These are phyloP conservation scores for Aspergillus pseudoviridinutans DNA, from an alignment of 2,329 filamentous ascomycete species.

Conservation along the genomic window DNA sequence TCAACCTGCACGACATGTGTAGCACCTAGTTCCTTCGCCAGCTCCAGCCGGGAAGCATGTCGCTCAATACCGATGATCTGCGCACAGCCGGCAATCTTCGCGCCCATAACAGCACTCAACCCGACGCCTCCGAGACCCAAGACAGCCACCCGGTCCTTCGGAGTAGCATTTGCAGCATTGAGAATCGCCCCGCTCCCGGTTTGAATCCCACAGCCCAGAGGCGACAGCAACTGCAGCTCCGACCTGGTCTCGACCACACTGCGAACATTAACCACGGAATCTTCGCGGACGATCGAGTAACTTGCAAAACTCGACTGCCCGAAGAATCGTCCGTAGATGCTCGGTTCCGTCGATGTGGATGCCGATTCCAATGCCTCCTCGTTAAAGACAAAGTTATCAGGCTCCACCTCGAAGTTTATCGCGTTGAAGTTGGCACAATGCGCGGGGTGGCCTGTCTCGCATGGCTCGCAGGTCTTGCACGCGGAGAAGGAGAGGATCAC, in stretches of 20 bases:
- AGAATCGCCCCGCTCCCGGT: slow-evolving; percentile 43
- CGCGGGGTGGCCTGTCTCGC: slow-evolving; percentile 43
- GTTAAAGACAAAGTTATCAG: slow-evolving; percentile 6
- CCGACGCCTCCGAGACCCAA: slow-evolving; percentile 48
- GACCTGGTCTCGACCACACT: slow-evolving; percentile 28
- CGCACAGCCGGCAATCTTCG: slow-evolving; percentile 40
- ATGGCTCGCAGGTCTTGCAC: slow-evolving; percentile 47
- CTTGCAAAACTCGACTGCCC: slow-evolving; percentile 46
- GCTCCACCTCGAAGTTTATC: slow-evolving; percentile 39
- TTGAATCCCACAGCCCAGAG: slow-evolving; percentile 46
- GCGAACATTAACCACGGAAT: slow-evolving; percentile 41
- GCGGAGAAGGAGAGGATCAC: slow-evolving; percentile 48
- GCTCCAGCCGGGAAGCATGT: slow-evolving; percentile 31
- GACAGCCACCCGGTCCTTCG: slow-evolving; percentile 38
- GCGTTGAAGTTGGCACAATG: slow-evolving; percentile 49
- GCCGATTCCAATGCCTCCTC: slow-evolving; percentile 1
- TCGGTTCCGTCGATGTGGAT: slow-evolving; percentile 14
- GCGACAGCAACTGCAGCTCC: slow-evolving; percentile 40
- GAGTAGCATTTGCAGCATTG: slow-evolving; percentile 34
- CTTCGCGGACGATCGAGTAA: slow-evolving; percentile 38
- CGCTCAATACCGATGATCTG: slow-evolving; percentile 43
- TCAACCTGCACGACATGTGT: slow-evolving; percentile 34
- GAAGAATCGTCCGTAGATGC: slow-evolving; percentile 44
- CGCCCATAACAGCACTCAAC: slow-evolving; percentile 46
- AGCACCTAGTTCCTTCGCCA: slow-evolving; percentile 40